Conservation (phyloP, 192 early-diverging fungal genomes). For the Gamsiella multidivaricata region DNA sequence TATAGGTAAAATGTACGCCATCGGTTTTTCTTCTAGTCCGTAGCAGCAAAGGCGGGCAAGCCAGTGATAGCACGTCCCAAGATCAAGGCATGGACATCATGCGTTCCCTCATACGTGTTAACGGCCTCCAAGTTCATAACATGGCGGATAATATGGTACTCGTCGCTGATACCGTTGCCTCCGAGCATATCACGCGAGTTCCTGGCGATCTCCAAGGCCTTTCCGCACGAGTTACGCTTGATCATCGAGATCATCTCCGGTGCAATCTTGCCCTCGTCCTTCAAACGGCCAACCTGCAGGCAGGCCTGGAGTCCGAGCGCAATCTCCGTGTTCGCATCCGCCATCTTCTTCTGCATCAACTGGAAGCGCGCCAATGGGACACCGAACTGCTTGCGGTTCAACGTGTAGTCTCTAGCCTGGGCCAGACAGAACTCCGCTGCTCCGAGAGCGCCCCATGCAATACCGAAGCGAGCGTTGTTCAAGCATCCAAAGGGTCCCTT, state of each 20-base stretch:
- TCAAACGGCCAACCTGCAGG: slow-evolving; percentile 91
- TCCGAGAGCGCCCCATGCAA: slow-evolving; percentile 96
- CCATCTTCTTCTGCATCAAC: slow-evolving; percentile 97
- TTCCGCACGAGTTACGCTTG: slow-evolving; percentile 96
- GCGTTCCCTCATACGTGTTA: slow-evolving; percentile 97
- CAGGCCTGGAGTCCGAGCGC: slow-evolving; percentile 88
- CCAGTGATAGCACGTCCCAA: slow-evolving; percentile 96
- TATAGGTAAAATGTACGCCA: no score
- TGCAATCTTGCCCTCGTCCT: slow-evolving; percentile 86
- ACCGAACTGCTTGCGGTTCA: slow-evolving; percentile 94
- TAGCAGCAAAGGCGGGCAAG: slow-evolving; percentile 73
- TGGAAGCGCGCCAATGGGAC: slow-evolving; percentile 92
- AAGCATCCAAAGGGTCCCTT: slow-evolving; percentile 97
- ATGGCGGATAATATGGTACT: slow-evolving; percentile 97
- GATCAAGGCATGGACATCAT: slow-evolving; percentile 95
- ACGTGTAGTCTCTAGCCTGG: slow-evolving; percentile 90
- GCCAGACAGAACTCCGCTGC: slow-evolving; percentile 93
- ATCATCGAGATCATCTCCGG: slow-evolving; percentile 97
- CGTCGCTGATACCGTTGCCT: slow-evolving; percentile 95
- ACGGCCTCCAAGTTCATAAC: slow-evolving; percentile 92
- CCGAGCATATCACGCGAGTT: slow-evolving; percentile 92
- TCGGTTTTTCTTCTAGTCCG: slow-evolving; percentile 28
- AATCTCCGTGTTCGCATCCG: slow-evolving; percentile 94
- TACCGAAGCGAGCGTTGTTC: slow-evolving; percentile 97
- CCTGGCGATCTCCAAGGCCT: slow-evolving; percentile 93